Evolutionary conservation across 257 asterid species (phyloP), one percentile per base, ranked within the genome.

Genomic region (Nicotiana tabacum): DNA sequence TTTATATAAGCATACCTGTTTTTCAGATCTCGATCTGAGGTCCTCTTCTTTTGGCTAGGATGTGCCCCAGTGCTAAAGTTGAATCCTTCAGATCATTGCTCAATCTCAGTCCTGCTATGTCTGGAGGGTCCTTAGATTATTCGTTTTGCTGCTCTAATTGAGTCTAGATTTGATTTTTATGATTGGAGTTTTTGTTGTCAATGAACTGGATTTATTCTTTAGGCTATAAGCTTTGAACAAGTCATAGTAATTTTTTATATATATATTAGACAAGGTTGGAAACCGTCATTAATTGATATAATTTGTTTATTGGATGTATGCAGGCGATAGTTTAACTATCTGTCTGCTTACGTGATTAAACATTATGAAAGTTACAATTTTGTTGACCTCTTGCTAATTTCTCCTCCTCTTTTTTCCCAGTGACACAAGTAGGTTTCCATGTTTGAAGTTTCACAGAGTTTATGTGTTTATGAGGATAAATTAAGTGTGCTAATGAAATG

Each of bases 1-100:
- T 60, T 57, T 53, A 9, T 32, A 65, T 37, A 35, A 70, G 78
- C 24, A 72, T 76, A 76, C 16, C 9, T 76, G 12, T 66, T 83
- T 33, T 64, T 83, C 68, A 64, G 85, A 77, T 77, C 78, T 21
- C 70, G 43, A 69, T 83, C 82, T 64, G 12, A 77, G 24, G 67
- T 12, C 43, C 80, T 76, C 80, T 51, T 76, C 9, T 15, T 66
- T 5, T 64, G 11, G 9, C 62, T 74, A 74, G 80, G 80, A 48
- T 48, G 33, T 74, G 80, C 3, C 32, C 78, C 78, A 12, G 9
- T 74, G 62, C 58, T 27, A 46, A 12, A 74, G 80, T 48, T 46
- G 18, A 74, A 13, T 24, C 4, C 80, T 76, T 51, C 64, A 76
- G 29, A 12, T 39, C 80, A 9, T 48, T 15, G 80, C 80, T 76